Conservation (phyloP, 2,329 filamentous ascomycete species). For the Scolecobasidium constrictum region DNA sequence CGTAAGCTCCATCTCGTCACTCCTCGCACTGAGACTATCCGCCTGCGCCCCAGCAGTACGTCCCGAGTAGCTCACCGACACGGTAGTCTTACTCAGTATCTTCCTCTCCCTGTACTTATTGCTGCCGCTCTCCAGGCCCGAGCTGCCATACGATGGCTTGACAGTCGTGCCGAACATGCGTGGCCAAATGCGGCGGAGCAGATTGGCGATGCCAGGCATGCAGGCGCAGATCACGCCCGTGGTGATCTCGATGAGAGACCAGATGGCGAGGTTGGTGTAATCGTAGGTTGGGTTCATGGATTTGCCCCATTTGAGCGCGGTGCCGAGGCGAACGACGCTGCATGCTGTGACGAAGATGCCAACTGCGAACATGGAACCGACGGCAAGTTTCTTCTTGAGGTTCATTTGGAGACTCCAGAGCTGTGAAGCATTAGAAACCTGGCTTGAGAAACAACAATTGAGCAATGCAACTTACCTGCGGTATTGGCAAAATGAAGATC, state of each 20-base stretch:
- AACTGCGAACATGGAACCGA: conserved; percentile 12
- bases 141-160: not conserved
- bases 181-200: conserved; percentile 6
- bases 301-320: conserved; percentile 9
- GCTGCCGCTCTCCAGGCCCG: not conserved
- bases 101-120: not conserved
- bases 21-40: not conserved
- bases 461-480: too few relatives aligned
- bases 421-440: too few relatives aligned
- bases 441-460: too few relatives aligned
- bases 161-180: not conserved
- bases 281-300: conserved; percentile 13
- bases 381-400: conserved; percentile 10
- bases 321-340: conserved; percentile 11
- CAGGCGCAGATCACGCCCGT: conserved; percentile 15
- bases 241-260: conserved; percentile 14
- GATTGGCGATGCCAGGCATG: conserved; percentile 15
- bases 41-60: not conserved
- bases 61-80: not conserved
- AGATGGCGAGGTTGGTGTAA: conserved; percentile 13
- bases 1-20: not conserved
- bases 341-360: conserved; percentile 14
- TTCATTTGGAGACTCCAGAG: conserved; percentile 11
- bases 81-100: not conserved
- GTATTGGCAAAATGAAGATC: conserved; percentile 14